Base-by-base conservation (phyloP, 176 grass and related monocot species). In the Calamus simplicifolius region DNA sequence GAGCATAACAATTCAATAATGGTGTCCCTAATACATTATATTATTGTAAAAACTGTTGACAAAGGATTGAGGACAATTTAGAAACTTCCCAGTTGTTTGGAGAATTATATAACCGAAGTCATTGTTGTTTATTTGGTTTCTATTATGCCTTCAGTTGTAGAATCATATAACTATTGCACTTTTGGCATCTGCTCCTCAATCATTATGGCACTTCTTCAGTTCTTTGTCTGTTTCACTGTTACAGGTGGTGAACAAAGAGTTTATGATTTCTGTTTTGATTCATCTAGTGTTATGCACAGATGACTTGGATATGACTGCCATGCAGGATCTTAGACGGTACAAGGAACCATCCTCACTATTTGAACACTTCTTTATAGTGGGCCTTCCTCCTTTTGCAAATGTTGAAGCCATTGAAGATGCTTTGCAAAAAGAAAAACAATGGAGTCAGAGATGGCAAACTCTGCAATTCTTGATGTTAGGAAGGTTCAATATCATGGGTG, bases 301-400 rank as follows among this genome's bases (percentile, higher is more conserved):
- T 56, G 29, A 60, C 66, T 10, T 48, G 58, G 14, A 17, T 69
- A 21, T 54, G 64, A 35, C 56, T 77, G 16, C 4, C 26, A 18
- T 86, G 68, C 79, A 98, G 93, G 85, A 80, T 78, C 66, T 81
- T 66, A 81, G 64, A 53, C 81, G 80, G 76, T 75, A 75, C 27
- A 82, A 73, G 51, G 87, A 92, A 56, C 81, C 84, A 29, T 67
- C 58, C n/a, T 69, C 79, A 3, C 77, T 98, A 38, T 98, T 81
- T 68, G 93, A 98, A 56, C 73, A 88, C 58, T 92, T 98, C 78
- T 88, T 92, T 13, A 80, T 98, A 49, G 79, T 92, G 29, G 93
- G 93, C 25, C 93, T 98, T 58, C 93, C 92, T 69, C 92, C 93
- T 30, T 92, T 74, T 85, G 84, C 93, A 82, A 85, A 98, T 67